phyloP scores from a whole-genome alignment of 495 filamentous ascomycete species.

The Sordaria brevicollis region DNA sequence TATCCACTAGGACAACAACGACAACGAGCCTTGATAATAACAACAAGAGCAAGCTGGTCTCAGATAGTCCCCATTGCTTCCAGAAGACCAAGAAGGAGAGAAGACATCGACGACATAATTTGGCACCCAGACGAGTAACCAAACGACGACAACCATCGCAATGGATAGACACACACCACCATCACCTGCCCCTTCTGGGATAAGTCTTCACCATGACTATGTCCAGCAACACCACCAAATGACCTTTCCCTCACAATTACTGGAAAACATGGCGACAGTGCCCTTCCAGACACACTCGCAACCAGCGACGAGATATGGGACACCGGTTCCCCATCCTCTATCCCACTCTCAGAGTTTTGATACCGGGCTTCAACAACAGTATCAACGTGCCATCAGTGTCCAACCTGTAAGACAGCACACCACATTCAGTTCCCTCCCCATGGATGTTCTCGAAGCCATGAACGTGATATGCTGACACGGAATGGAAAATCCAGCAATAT shows the following conservation, averaged over 20 bases:
- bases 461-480: conserved; percentile 8
- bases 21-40: not conserved
- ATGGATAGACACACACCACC: conserved; percentile 29
- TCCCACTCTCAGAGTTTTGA: conserved; percentile 11
- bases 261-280: conserved; percentile 3
- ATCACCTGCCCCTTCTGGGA: conserved; percentile 31
- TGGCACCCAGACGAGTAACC: not conserved
- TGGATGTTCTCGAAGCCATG: not conserved
- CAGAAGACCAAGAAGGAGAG: not conserved
- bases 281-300: conserved; percentile 27
- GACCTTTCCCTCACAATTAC: conserved; percentile 17
- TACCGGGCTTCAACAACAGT: conserved; percentile 16
- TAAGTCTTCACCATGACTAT: conserved; percentile 35
- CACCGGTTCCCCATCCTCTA: conserved; percentile 21
- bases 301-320: conserved; percentile 32
- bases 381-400: conserved; percentile 8
- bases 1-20: not conserved
- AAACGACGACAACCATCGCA: conserved; percentile 4
- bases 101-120: not conserved
- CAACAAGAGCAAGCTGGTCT: not conserved
- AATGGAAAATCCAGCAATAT: conserved; percentile 9
- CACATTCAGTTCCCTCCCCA: not conserved
- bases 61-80: not conserved
- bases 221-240: conserved; percentile 40
- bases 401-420: conserved; percentile 10